Evolutionary conservation across 169 alveolate genomes (phyloP).

Genomic region (Perkinsus marinus): DNA sequence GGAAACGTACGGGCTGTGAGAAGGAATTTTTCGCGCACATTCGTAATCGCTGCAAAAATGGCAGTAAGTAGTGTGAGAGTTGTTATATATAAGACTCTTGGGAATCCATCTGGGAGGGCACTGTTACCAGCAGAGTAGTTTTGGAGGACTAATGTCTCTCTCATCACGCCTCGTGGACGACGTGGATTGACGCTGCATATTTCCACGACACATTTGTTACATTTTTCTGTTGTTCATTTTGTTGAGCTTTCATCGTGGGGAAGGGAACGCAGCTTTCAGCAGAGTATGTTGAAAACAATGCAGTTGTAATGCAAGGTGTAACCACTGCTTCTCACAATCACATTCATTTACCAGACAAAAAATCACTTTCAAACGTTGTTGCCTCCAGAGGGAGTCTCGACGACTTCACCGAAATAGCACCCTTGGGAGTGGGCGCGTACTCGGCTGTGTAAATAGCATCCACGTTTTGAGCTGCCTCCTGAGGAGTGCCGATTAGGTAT

Average conservation of each 20-base stretch:
- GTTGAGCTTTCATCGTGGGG: not conserved
- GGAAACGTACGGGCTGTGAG: no score
- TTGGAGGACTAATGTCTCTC: no score
- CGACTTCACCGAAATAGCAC: not conserved
- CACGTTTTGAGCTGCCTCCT: not conserved
- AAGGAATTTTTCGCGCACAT: no score
- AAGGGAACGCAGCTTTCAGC: not conserved
- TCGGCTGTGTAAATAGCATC: not conserved
- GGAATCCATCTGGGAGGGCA: no score
- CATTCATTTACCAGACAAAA: not conserved
- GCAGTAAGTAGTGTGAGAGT: no score
- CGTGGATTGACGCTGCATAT: no score
- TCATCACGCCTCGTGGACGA: no score
- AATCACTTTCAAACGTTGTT: not conserved
- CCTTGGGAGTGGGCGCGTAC: slow-evolving; percentile 7
- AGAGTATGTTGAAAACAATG: not conserved
- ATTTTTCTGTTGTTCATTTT: not conserved
- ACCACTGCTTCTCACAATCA: not conserved
- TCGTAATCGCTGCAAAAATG: no score
- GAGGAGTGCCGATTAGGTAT: not conserved
- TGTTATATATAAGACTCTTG: no score
- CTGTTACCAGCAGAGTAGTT: no score
- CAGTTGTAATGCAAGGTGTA: not conserved
- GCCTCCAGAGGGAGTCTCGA: not conserved
- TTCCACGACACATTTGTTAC: no score